These are phyloP conservation scores for Pythium apleroticum DNA, from an alignment of 352 stramenopile species.

Conservation along the genomic window DNA sequence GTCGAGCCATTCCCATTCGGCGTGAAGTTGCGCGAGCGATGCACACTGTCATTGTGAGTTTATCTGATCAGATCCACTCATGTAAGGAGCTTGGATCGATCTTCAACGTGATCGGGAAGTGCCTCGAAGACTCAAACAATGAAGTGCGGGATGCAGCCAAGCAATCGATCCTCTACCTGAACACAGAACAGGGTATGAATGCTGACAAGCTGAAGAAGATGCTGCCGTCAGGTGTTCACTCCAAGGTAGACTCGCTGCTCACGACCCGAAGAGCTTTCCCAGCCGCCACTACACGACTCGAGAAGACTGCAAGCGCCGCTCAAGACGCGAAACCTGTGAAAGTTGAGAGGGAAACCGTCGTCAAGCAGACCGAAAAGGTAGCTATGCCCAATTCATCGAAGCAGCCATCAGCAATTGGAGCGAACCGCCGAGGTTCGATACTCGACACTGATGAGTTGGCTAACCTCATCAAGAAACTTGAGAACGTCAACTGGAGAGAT, in stretches of 20 bases:
- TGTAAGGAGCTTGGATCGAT: slow-evolving; percentile 45
- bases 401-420: background rate
- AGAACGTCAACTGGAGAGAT: slow-evolving; percentile 82
- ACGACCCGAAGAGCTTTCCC: slow-evolving; percentile 9
- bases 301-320: background rate
- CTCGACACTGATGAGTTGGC: slow-evolving; percentile 44
- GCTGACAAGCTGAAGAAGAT: slow-evolving; percentile 52
- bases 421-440: background rate
- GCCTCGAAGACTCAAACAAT: slow-evolving; percentile 74
- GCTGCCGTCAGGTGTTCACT: slow-evolving; percentile 38
- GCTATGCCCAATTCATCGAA: slow-evolving; percentile 22
- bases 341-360: background rate
- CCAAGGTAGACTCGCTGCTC: slow-evolving; percentile 53
- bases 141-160: slow-evolving; percentile 72
- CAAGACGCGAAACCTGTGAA: background rate
- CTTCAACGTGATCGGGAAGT: slow-evolving; percentile 52
- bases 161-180: slow-evolving; percentile 55
- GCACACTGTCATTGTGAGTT: slow-evolving; percentile 45
- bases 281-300: background rate
- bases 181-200: slow-evolving; percentile 39
- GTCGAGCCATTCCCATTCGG: slow-evolving; percentile 52
- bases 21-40: slow-evolving; percentile 61
- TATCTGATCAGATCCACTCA: slow-evolving; percentile 34
- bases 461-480: slow-evolving; percentile 46
- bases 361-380: background rate